These are phyloP conservation scores for Staphylotrichum tortipilum DNA, from an alignment of 495 filamentous ascomycete genomes.

Conservation along the genomic window DNA sequence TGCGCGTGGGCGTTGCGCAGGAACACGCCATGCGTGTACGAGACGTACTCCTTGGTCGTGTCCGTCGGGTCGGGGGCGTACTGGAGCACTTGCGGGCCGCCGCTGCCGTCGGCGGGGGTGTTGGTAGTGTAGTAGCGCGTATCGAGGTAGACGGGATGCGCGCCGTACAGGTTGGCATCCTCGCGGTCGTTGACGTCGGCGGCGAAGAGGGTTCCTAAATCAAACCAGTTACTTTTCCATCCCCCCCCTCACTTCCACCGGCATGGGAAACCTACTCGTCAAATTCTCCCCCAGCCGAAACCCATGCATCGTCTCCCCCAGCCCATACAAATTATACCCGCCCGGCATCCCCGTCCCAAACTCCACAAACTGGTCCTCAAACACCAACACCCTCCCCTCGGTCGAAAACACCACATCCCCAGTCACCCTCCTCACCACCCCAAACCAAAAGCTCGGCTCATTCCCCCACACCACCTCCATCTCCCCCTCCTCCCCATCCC, in stretches of 20 bases:
- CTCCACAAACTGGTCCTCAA: constrained; percentile 74
- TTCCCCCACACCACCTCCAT: constrained; percentile 55
- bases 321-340: constrained; percentile 69
- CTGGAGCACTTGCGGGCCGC: too few species aligned
- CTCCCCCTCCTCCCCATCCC: too few species aligned
- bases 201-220: constrained; percentile 43
- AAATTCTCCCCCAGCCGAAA: constrained; percentile 65
- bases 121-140: constrained; percentile 58
- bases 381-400: constrained; percentile 57
- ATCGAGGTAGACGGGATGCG: constrained; percentile 77
- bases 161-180: constrained; percentile 71
- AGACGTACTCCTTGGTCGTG: constrained; percentile 46
- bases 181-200: constrained; percentile 58
- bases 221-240: neutral
- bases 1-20: constrained; percentile 71
- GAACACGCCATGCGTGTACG: constrained; percentile 75
- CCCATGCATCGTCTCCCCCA: constrained; percentile 72
- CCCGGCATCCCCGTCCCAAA: constrained; percentile 63
- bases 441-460: constrained; percentile 67
- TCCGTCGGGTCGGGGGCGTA: constrained; percentile 49
- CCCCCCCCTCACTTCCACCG: too few species aligned
- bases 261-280: constrained; percentile 47
- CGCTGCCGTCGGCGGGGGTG: too few species aligned
- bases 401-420: constrained; percentile 70
- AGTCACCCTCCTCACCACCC: constrained; percentile 51